Conservation (phyloP, 805 yeast species). For the Wickerhamiella domercqiae region DNA sequence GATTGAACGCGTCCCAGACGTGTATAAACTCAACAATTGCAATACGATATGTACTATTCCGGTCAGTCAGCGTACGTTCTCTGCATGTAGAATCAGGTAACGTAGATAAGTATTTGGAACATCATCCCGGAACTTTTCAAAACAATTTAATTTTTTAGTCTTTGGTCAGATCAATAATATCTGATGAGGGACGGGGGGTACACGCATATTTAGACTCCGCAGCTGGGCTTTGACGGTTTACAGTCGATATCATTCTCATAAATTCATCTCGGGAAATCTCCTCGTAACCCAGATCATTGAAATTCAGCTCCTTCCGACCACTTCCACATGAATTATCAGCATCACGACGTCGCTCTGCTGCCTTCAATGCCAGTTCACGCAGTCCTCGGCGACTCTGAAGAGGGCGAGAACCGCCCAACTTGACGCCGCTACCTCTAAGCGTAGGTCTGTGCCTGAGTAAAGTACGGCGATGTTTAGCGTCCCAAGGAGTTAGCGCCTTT, state of each 20-base stretch:
- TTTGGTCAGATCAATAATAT: conserved; percentile 4
- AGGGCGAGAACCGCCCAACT: background rate
- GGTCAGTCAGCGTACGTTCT: conserved; percentile 4
- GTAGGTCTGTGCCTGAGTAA: no score
- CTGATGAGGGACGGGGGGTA: conserved; percentile 1
- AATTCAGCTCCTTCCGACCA: background rate
- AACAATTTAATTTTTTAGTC: no score
- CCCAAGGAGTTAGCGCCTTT: background rate
- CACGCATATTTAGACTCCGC: no score
- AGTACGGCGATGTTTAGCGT: conserved; percentile 1
- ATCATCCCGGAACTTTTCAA: background rate
- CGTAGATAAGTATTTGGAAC: conserved; percentile 2
- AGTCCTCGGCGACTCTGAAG: conserved; percentile 14
- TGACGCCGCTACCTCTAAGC: conserved; percentile 3
- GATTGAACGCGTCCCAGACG: no score
- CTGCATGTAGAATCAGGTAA: conserved; percentile 2
- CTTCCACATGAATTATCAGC: conserved; percentile 16
- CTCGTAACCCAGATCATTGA: conserved; percentile 5
- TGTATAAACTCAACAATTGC: no score
- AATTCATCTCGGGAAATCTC: conserved; percentile 4
- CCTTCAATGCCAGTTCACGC: conserved; percentile 36
- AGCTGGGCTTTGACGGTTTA: no score
- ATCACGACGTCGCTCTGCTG: conserved; percentile 41
- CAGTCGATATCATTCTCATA: background rate
- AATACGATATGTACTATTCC: no score